Evolutionary conservation across 1,284 basidiomycete species (phyloP), one percentile per base, ranked within the genome.

Genomic region (Somion occarium): DNA sequence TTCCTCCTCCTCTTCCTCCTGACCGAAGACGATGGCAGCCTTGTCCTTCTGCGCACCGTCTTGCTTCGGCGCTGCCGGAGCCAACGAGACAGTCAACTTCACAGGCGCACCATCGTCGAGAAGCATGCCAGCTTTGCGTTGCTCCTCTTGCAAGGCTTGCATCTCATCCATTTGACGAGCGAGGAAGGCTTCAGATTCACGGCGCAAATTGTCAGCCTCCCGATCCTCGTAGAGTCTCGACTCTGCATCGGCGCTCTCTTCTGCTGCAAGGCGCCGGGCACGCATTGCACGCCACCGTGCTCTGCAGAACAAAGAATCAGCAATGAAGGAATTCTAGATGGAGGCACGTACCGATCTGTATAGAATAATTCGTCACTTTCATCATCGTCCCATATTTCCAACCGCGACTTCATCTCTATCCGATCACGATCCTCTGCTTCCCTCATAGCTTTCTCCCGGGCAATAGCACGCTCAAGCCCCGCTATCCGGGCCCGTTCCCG

Each of bases 101-200:
- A 95, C 86, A 4, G 91, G 91, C 7, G 89, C 89, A 22, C 90
- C 89, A 56, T 95, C 92, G 57, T 95, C 93, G 20, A 93, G 77
- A n/a, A 95, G 71, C 67, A 94, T 77, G 24, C 93, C 92, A 11
- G 88, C 88, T 60, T 90, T 89, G 52, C 90, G 83, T 62, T 95
- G 91, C 63, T 92, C 86, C 44, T 89, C 88, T 19, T 90, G 90
- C 24, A 94, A 71, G 0, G 88, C 85, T 54, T 91, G 88, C 80
- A 94, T 85, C 66, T 95, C 92, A 56, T 89, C 89, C 88, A 93
- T 92, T 64, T 95, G 92, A 49, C 83, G 76, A 38, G 89, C 88
- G 48, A 94, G 74, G 76, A 94, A 93, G 55, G 84, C 86, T 67
- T 94, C 92, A 0, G 89, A 92, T 68, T 94, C 92, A 24, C 82